Conservation (phyloP, 495 filamentous ascomycete genomes). For the Poronia punctata region DNA sequence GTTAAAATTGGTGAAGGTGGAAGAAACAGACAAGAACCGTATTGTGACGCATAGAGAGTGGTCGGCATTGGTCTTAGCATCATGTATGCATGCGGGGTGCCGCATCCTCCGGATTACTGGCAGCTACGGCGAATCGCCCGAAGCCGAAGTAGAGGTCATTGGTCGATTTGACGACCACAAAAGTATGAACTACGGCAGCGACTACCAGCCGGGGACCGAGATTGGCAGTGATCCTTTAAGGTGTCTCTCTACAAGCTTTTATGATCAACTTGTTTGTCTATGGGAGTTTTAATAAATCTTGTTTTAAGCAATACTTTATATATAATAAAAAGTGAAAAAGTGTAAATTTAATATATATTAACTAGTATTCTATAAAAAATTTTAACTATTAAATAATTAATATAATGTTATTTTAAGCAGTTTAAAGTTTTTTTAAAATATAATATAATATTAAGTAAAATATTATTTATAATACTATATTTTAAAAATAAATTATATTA, state of each 20-base stretch:
- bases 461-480: too few relatives aligned
- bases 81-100: constrained; percentile 88
- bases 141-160: constrained; percentile 50
- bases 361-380: too few relatives aligned
- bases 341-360: too few relatives aligned
- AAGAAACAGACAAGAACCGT: constrained; percentile 8
- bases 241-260: constrained; percentile 81
- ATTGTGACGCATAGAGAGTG: constrained; percentile 11
- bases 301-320: neutral
- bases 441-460: too few relatives aligned
- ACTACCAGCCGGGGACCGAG: constrained; percentile 47
- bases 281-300: constrained; percentile 50
- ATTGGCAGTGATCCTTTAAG: constrained; percentile 26
- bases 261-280: constrained; percentile 73
- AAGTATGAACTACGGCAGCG: constrained; percentile 94
- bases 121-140: constrained; percentile 38
- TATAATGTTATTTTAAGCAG: too few relatives aligned
- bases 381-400: too few relatives aligned
- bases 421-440: too few relatives aligned
- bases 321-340: too few relatives aligned
- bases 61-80: constrained; percentile 61
- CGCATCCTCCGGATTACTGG: constrained; percentile 54
- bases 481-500: too few relatives aligned
- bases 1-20: constrained; percentile 59
- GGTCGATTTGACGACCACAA: constrained; percentile 77